phyloP scores from a whole-genome alignment of 768 basidiomycete species.

The Termitomyces heimii region DNA sequence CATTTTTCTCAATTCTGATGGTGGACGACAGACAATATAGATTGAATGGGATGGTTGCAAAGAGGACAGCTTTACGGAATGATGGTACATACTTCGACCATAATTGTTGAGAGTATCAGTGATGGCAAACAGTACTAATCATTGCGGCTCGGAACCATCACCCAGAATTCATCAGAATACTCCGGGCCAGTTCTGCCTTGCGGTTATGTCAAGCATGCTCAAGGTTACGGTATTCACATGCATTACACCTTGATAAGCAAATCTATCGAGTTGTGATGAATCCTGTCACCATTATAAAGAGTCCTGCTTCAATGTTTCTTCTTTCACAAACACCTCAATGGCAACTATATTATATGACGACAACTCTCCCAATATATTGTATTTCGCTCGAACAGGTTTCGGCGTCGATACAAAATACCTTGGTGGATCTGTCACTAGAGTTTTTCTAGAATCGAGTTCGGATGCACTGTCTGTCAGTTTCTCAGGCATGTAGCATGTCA shows the following conservation, averaged over 20 bases:
- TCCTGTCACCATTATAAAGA: not conserved
- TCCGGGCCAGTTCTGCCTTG: not conserved
- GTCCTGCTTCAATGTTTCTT: not conserved
- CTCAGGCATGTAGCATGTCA: not conserved
- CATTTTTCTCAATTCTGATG: not conserved
- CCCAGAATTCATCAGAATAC: not conserved
- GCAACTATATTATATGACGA: not conserved
- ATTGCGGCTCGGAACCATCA: not conserved
- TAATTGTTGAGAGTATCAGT: too few species aligned
- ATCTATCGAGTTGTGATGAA: not conserved
- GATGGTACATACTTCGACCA: too few species aligned
- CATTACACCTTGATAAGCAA: not conserved
- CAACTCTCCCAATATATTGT: not conserved
- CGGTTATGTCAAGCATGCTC: not conserved
- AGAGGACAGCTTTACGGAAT: not conserved
- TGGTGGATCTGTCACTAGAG: not conserved
- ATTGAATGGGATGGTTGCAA: not conserved
- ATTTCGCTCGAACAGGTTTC: not conserved
- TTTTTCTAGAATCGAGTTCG: not conserved
- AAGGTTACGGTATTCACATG: too few species aligned
- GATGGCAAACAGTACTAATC: not conserved
- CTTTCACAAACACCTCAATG: not conserved
- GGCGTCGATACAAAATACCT: not conserved
- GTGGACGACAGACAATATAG: not conserved
- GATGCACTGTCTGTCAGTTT: not conserved